Base-by-base conservation (phyloP, 345 rosid genomes). In the Isatis tinctoria region DNA sequence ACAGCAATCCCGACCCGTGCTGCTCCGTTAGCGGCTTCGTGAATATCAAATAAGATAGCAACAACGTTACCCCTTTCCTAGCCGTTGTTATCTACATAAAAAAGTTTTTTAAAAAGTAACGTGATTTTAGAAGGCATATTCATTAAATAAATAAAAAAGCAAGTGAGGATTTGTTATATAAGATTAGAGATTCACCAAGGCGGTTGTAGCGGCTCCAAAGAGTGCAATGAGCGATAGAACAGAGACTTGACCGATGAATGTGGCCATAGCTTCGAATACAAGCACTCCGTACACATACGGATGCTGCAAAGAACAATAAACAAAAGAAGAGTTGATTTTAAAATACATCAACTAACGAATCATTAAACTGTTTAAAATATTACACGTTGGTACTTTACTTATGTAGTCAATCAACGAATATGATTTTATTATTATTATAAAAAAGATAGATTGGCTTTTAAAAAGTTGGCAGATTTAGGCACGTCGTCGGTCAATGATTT, bases 121-220 rank as follows among this genome's bases (percentile, higher is more conserved):
- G 18, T 7, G 60, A 54, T 8, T 26, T 43, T 16, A 52, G 59
- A 69, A 44, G 7, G 2, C 12, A 41, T 28, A 36, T 5, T 61
- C 65, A 26, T 0, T 44, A n/a, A n/a, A n/a, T n/a, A n/a, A n/a
- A n/a, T n/a, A 24, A 8, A 12, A 72, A 33, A 22, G 35, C 32
- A 30, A 26, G 32, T 41, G 16, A 39, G 16, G 11, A 2, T 56
- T 11, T 0, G 14, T 24, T 11, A 13, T 4, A 28, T n/a, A 48
- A 32, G 61, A 35, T 3, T 53, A 66, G 59, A 35, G 27, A 16
- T 28, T 27, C 86, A 95, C 99, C 93, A 95, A 88, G 43, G 99
- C 97, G 26, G 99, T 95, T 18, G 93, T 87, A 22, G 99, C 97
- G 13, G 99, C 99, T 47, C 99, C 97, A 8, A 92, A 95, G 63